Base-by-base conservation (phyloP, 2,329 filamentous ascomycete species). In the Alternaria ventricosa region DNA sequence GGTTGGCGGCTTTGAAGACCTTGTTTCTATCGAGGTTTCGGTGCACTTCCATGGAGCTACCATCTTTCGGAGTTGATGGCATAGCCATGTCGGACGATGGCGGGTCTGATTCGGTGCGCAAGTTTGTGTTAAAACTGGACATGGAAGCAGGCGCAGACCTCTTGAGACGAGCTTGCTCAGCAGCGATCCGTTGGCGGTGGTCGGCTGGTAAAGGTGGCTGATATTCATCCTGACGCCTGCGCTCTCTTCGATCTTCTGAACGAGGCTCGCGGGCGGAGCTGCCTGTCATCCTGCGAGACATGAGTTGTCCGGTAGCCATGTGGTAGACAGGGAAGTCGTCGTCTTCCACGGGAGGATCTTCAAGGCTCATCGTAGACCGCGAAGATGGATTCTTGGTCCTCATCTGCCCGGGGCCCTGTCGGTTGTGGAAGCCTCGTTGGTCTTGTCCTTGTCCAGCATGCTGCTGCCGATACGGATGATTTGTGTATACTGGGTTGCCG, bases 81-180 rank as follows among this genome's bases (percentile, higher is more conserved):
- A 79, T 81, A 36, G 80, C 76, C 46, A 80, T 76, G 61, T 84
- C 82, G 2, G 82, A 84, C 1, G 82, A 84, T 13, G 80, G 80
- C 6, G 77, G 73, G 13, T 82, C 79, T 1, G 76, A 75, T 46
- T 82, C 80, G 6, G 78, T 79, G 57, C 79, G 75, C 51, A 69
- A 65, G 44, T 72, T 77, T 13, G 67, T 76, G 20, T 71, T 77
- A 18, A 71, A 67, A 56, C 76, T 78, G n/a, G 74, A 79, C 44
- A 69, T 57, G 3, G 76, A 78, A 18, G 66, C 71, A 53, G 74
- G 70, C 6, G 55, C 63, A 30, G 71, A 70, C 22, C 58, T 73
- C 43, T 69, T 50, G 50, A 60, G 62, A 25, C 71, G 73, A 65
- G 65, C 62, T 27, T 71, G 71, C 43, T 72, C 67, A 8, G 68